These are phyloP conservation scores for Lachnellula suecica DNA, from an alignment of 2,329 filamentous ascomycete species.

Conservation along the genomic window DNA sequence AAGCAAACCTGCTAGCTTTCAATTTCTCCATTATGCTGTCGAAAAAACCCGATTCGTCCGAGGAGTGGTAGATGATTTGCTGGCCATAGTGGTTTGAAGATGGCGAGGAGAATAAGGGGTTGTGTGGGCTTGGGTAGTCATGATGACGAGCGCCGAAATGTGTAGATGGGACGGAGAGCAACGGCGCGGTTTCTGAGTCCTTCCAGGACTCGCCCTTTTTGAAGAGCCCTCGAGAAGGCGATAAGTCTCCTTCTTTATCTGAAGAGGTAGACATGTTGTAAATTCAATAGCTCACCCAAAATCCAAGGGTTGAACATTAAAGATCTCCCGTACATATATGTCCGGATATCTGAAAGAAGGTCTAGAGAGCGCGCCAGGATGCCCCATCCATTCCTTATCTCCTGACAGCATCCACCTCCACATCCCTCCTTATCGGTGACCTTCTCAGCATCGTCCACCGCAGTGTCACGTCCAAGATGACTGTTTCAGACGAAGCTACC, in stretches of 20 bases:
- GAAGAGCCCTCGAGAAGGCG: not conserved
- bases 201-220: not conserved
- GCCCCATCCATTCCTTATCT: not conserved
- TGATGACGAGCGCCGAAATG: constrained; percentile 4
- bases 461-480: not conserved
- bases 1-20: constrained; percentile 23
- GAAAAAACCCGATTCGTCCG: constrained; percentile 36
- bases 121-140: not conserved
- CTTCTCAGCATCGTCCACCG: not conserved
- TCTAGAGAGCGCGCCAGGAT: not conserved
- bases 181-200: not conserved
- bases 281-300: not conserved
- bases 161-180: not conserved
- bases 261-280: not conserved
- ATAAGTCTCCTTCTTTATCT: not conserved
- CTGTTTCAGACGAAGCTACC: not conserved
- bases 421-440: not conserved
- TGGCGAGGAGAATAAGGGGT: constrained; percentile 5
- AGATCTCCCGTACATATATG: not conserved
- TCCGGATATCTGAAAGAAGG: not conserved
- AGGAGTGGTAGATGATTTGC: constrained; percentile 15
- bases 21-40: constrained; percentile 40
- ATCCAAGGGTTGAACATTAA: not conserved
- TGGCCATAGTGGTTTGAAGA: not conserved
- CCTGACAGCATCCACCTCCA: too few relatives aligned